Base-by-base conservation (phyloP, 225 moss, liverwort and hornwort species). In the Thuidium tamariscinum region DNA sequence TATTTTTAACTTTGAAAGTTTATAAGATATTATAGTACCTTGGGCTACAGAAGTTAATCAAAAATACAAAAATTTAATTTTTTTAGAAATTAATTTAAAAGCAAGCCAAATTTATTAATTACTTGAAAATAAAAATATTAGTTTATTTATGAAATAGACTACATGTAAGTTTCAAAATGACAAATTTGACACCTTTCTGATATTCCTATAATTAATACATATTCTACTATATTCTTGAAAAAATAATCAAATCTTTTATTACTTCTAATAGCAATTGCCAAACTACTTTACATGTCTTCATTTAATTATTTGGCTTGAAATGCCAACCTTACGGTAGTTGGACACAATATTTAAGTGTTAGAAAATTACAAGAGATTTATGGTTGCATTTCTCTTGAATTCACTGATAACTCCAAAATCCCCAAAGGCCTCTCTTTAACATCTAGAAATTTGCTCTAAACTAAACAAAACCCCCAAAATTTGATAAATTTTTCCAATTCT, bases 321-420 rank as follows among this genome's bases (percentile, higher is more conserved):
- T 13, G 26, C 1, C 1, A 0, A 44, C 2, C 10, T 0, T 16
- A n/a, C n/a, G 1, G 4, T 42, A 41, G 26, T 8, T 36, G 2
- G 11, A 1, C 36, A 20, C 3, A 8, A 0, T 25, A 25, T 5
- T 41, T 0, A 0, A 14, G 4, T 2, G 1, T 25, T 0, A 1
- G 1, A 41, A 67, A 4, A 3, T 16, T 37, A 22, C 11, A 67
- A 67, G 22, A 36, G 1, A 37, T 12, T 0, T 68, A 37, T 15
- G 4, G 5, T 25, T 41, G 0, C 4, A 69, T 15, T 41, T 26
- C 0, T 15, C 5, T 13, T 67, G 1, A 70, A 1, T 42, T 42
- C 1, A 42, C 2, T 4, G 15, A 26, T 69, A 16, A 13, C 0
- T 1, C 4, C 4, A 21, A 13, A 23, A 13, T 39, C 0, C 2